Base-by-base conservation (phyloP, 805 yeast species). In the Ogataea pignaliae region DNA sequence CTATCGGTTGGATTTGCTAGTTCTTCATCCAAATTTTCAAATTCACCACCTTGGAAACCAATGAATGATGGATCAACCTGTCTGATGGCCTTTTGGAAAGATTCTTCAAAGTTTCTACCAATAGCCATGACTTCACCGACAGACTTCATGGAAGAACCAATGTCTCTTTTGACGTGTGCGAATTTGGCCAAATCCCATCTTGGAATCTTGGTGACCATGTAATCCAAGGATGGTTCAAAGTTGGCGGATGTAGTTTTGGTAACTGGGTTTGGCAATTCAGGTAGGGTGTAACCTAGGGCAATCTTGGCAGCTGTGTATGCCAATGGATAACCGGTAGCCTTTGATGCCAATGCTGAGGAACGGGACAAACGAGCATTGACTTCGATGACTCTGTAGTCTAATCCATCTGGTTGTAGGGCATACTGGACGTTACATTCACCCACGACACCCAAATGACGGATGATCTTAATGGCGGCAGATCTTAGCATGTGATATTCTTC, bases 41-140 rank as follows among this genome's bases (percentile, higher is more conserved):
- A 78, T 48, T 76, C 71, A 53, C 78, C 88, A 57, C 96, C 96
- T 71, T 89, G 96, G 79, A 89, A 87, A 34, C 97, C 97, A 59
- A 88, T 65, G 52, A 78, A 81, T 3, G 95, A 82, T 35, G 97
- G 97, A 61, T 89, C 97, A 50, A 89, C 88, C 68, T 90, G 96
- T 71, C 99, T 83, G 53, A 91, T 82, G 36, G 98, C 98, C 75
- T 91, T 91, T 73, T 93, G 97, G 76, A 91, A 84, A 31, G 97
- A 85, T 72, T 91, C 99, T 73, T 91, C 99, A 64, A 91, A 91
- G 52, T 83, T 91, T 71, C 99, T 84, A 62, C 99, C 99, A 62
- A 91, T 93, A 37, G 97, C 95, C 99, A 91, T 91, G 47, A 91
- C 99, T 70, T 91, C 99, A 67, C 99, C 99, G 44, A 91, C 99